Evolutionary conservation across 1,284 basidiomycete species (phyloP), one percentile per base, ranked within the genome.

Genomic region (Macrocybe sp.): DNA sequence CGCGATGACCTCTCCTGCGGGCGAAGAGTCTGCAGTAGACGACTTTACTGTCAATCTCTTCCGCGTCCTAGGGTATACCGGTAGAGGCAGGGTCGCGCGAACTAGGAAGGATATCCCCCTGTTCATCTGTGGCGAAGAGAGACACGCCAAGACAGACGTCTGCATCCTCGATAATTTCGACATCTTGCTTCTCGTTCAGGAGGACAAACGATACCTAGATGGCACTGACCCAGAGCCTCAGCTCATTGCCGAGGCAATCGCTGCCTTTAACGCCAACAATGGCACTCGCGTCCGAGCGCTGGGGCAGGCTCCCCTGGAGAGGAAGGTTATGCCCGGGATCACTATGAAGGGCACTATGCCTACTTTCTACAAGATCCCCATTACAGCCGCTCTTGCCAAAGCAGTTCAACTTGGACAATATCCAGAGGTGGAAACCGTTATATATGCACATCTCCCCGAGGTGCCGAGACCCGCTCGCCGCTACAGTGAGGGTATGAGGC

Each of bases 231-330:
- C 62, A 11, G 31, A 16, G 36, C 31, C 35, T 10, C 37, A 37
- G 33, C 39, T 51, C 11, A 59, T 67, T 30, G 63, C 61, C 28
- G 52, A 57, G 36, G 65, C 65, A 32, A 67, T 68, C 14, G 61
- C 66, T n/a, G 61, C 63, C 12, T 67, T 64, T 50, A 58, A 63
- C 47, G 54, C 45, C 44, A 70, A 68, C 54, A 68, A 66, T 49
- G 7, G 8, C 22, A 22, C 22, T 22, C 22, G 22, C 22, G 22
- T 22, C 22, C 22, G 22, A 22, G 22, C 22, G 22, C 22, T 22
- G 22, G 22, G 2, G 22, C 4, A 4, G 22, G 22, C 22, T 22
- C 22, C 22, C 22, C 22, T 22, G 22, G 22, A 22, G 22, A 22
- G 22, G 22, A 22, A 22, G 22, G 22, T 22, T 22, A 56, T 64